Evolutionary conservation across 495 filamentous ascomycete species (phyloP).

Genomic region (Pseudevernia furfuracea): DNA sequence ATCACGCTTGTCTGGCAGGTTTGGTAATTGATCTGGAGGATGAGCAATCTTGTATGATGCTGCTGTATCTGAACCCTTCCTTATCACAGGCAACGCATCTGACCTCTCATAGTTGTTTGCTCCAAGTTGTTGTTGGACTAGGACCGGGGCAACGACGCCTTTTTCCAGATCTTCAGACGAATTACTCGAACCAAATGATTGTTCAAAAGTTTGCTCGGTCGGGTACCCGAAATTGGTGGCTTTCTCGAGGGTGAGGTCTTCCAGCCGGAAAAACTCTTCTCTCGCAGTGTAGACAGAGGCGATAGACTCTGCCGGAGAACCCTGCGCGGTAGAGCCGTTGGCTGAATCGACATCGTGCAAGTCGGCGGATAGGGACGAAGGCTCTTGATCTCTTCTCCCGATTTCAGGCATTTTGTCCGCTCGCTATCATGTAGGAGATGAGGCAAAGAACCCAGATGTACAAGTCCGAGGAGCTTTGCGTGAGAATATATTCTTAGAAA

Average conservation of each 20-base stretch:
- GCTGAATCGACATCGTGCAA: conserved; percentile 6
- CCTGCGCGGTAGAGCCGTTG: conserved; percentile 9
- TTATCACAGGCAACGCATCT: conserved; percentile 8
- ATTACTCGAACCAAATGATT: conserved; percentile 6
- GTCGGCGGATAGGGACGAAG: neutral
- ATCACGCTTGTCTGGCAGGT: conserved; percentile 20
- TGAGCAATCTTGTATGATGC: conserved; percentile 16
- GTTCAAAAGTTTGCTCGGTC: conserved; percentile 16
- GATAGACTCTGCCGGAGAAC: conserved; percentile 10
- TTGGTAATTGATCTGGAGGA: conserved; percentile 21
- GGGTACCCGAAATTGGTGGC: conserved; percentile 22
- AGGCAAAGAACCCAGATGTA: neutral
- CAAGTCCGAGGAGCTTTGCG: neutral
- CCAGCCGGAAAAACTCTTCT: conserved; percentile 15
- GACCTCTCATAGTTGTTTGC: conserved; percentile 25
- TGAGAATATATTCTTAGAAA: neutral
- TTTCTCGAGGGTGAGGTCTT: conserved; percentile 18
- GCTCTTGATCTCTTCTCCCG: neutral
- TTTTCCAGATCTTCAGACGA: conserved; percentile 20
- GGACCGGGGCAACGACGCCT: conserved; percentile 20
- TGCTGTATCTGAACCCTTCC: conserved; percentile 7
- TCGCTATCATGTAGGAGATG: neutral
- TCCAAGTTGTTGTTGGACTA: conserved; percentile 23
- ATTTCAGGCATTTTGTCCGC: neutral
- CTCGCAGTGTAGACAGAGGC: conserved; percentile 11